A percentile compares a stretch with the other conserved stretches of the same genome.
Conservation (phyloP, 208 protist genomes). For the Crithidia expoeki region DNA sequence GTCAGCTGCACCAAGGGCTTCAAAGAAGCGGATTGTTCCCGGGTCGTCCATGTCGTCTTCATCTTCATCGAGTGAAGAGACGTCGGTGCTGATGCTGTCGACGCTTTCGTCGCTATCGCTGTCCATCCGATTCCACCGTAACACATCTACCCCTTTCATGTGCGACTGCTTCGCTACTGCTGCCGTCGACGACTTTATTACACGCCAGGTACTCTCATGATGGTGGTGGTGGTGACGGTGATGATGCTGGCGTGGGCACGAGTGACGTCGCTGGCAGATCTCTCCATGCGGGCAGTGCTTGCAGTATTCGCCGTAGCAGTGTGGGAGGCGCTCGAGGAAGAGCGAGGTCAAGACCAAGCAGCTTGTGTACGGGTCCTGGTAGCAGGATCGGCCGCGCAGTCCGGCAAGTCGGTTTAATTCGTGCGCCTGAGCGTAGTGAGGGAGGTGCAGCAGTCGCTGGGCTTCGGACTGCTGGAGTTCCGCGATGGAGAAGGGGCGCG, state of each 20-base stretch:
- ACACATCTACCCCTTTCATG: not conserved
- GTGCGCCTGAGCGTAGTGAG: slow-evolving; percentile 38
- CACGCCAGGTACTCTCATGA: not conserved
- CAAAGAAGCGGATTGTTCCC: slow-evolving; percentile 13
- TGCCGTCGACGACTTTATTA: not conserved
- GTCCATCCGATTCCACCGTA: not conserved
- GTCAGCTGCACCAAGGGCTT: slow-evolving; percentile 16
- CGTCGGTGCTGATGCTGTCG: not conserved
- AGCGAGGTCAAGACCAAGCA: slow-evolving; percentile 33
- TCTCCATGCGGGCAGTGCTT: slow-evolving; percentile 37
- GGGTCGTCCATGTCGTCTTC: slow-evolving; percentile 18
- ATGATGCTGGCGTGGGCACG: not conserved
- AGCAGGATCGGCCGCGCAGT: slow-evolving; percentile 23
- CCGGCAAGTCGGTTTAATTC: slow-evolving; percentile 39
- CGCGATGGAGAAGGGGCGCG: slow-evolving; percentile 23
- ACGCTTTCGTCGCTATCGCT: not conserved
- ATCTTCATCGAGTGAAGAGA: not conserved
- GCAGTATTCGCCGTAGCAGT: slow-evolving; percentile 40
- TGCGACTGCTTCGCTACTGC: not conserved
- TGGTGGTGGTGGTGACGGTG: slow-evolving; percentile 2
- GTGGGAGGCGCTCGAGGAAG: slow-evolving; percentile 31
- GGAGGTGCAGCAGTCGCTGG: slow-evolving; percentile 18
- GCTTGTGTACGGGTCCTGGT: slow-evolving; percentile 40
- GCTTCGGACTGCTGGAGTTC: slow-evolving; percentile 13
- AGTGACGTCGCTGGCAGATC: slow-evolving; percentile 14